Evolutionary conservation across 2,329 filamentous ascomycete genomes (phyloP).

Genomic region (Lachnum nothofagi): DNA sequence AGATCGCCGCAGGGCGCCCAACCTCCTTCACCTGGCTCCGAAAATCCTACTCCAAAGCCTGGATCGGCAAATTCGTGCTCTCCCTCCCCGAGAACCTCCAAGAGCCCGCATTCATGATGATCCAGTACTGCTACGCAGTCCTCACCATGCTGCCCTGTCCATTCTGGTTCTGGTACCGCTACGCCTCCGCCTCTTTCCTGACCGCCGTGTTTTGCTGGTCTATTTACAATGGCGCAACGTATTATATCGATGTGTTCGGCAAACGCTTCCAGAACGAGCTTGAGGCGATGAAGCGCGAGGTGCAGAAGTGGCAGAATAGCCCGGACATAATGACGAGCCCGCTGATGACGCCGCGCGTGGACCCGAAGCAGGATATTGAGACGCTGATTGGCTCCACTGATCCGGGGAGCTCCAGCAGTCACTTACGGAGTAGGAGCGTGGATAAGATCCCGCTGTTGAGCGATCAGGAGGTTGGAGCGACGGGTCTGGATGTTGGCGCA

Average conservation of each 20-base stretch:
- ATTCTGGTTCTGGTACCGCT: constrained; percentile 86
- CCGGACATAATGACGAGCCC: constrained; percentile 45
- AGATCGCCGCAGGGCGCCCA: constrained; percentile 90
- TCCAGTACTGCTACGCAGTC: constrained; percentile 87
- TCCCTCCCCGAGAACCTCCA: constrained; percentile 70
- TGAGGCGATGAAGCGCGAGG: constrained; percentile 80
- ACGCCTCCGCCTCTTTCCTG: constrained; percentile 73
- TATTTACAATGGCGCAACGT: constrained; percentile 94
- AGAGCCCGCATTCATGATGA: constrained; percentile 89
- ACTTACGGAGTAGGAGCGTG: constrained; percentile 31
- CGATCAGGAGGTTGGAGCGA: constrained; percentile 40
- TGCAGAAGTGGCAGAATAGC: constrained; percentile 76
- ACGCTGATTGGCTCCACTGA: constrained; percentile 15
- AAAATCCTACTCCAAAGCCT: constrained; percentile 81
- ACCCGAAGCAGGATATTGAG: constrained; percentile 18
- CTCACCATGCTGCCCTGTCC: constrained; percentile 92
- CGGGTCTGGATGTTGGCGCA: constrained; percentile 42
- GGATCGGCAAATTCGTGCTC: constrained; percentile 82
- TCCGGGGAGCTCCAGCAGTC: constrained; percentile 2
- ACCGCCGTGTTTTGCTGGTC: constrained; percentile 85
- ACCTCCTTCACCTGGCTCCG: constrained; percentile 98
- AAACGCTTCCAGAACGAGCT: constrained; percentile 95
- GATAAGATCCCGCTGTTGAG: constrained; percentile 55
- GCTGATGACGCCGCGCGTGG: constrained; percentile 35
- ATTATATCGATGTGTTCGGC: constrained; percentile 97